These are phyloP conservation scores for Cadophora gregata DNA, from an alignment of 2,329 filamentous ascomycete genomes.

Conservation along the genomic window DNA sequence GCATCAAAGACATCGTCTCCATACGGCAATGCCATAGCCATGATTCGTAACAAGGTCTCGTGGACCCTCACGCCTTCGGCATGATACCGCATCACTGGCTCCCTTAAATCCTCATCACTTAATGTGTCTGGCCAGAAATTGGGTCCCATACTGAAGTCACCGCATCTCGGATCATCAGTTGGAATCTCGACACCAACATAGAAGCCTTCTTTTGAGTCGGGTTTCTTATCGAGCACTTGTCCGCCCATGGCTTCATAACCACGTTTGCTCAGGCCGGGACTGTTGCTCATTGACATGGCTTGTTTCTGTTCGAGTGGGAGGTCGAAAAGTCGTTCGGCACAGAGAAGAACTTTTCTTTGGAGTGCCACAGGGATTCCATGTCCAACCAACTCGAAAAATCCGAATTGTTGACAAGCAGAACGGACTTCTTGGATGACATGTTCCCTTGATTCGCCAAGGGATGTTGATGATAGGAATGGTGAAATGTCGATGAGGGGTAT, in stretches of 20 bases:
- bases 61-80: slow-evolving; percentile 45
- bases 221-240: slow-evolving; percentile 45
- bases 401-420: slow-evolving; percentile 51
- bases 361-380: slow-evolving; percentile 50
- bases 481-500: slow-evolving; percentile 28
- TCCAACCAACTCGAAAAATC: slow-evolving; percentile 58
- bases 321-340: slow-evolving; percentile 52
- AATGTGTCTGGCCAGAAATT: slow-evolving; percentile 50
- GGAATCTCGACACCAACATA: slow-evolving; percentile 49
- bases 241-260: slow-evolving; percentile 53
- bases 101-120: slow-evolving; percentile 45
- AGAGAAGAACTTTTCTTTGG: slow-evolving; percentile 48
- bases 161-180: slow-evolving; percentile 44
- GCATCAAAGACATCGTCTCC: slow-evolving; percentile 51
- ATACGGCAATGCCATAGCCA: slow-evolving; percentile 50
- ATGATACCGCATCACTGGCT: slow-evolving; percentile 50
- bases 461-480: slow-evolving; percentile 13
- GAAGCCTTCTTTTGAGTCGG: slow-evolving; percentile 39
- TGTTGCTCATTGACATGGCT: slow-evolving; percentile 46
- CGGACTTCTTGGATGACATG: slow-evolving; percentile 47
- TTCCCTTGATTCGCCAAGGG: slow-evolving; percentile 2
- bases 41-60: slow-evolving; percentile 47
- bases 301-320: slow-evolving; percentile 53
- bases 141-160: slow-evolving; percentile 47
- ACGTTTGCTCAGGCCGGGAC: slow-evolving; percentile 48